Evolutionary conservation across 2,329 filamentous ascomycete genomes (phyloP).

Genomic region (Aaosphaeria pasadenensis): DNA sequence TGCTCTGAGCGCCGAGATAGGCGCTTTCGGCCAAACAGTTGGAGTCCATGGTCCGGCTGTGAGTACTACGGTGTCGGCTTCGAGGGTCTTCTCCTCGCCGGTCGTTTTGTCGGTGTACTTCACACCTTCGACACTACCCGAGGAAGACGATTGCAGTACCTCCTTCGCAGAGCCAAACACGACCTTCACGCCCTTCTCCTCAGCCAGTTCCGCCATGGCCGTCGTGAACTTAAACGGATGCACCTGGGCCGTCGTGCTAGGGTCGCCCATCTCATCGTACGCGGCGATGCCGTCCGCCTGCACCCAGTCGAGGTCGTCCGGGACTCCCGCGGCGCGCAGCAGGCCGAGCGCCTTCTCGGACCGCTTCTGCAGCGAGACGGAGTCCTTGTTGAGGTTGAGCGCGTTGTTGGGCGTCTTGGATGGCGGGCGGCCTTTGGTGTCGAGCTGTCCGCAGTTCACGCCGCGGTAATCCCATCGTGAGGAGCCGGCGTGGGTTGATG

Average conservation of each 20-base stretch:
- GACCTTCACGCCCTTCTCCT: constrained; percentile 58
- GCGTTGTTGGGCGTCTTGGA: constrained; percentile 23
- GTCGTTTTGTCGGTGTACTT: constrained; percentile 56
- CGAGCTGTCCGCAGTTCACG: constrained; percentile 69
- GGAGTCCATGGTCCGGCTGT: constrained; percentile 63
- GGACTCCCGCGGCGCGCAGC: constrained; percentile 60
- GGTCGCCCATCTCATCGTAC: constrained; percentile 82
- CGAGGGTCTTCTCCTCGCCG: constrained; percentile 47
- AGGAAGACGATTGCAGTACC: constrained; percentile 51
- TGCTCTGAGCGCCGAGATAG: constrained; percentile 59
- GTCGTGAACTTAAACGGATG: constrained; percentile 91
- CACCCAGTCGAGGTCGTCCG: constrained; percentile 82
- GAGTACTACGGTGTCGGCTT: constrained; percentile 57
- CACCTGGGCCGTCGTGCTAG: constrained; percentile 83
- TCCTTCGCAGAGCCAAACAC: constrained; percentile 65
- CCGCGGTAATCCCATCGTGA: constrained; percentile 83
- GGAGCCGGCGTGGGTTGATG: constrained; percentile 76
- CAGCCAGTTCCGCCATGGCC: constrained; percentile 72
- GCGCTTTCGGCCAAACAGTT: constrained; percentile 51
- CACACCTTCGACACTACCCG: constrained; percentile 60
- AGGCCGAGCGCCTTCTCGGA: constrained; percentile 49
- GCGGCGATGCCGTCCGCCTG: constrained; percentile 61
- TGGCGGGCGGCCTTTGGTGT: constrained; percentile 45
- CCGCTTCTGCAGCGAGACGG: constrained; percentile 55
- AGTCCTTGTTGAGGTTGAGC: constrained; percentile 28